Evolutionary conservation across 2,329 filamentous ascomycete genomes (phyloP), one percentile per base, ranked within the genome.

Genomic region (Botrytis paeoniae): DNA sequence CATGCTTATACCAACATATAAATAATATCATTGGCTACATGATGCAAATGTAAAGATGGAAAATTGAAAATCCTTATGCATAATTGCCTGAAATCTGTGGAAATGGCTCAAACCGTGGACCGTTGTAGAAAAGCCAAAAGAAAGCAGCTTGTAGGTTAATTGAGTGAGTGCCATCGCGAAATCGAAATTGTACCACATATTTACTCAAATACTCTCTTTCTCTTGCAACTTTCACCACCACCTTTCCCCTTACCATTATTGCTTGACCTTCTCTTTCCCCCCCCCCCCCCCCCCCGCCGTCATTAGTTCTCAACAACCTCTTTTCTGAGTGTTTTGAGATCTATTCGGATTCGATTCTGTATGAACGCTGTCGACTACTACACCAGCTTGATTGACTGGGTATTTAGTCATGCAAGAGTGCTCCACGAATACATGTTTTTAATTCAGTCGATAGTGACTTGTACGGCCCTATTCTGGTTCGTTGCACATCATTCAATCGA

Each of bases 311-410:
- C 70, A 69, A 72, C 35, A 72, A 61, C 70, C 71, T 74, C 51
- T 64, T 29, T 32, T 41, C 70, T 60, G 70, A 72, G 70, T 32
- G 70, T 72, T 72, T 65, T 69, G 70, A 72, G 70, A 68, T 68
- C 54, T 37, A 20, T 59, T 48, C 70, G 70, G 51, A 70, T 64
- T 72, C 73, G 70, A 70, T 64, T 72, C 75, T 79, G 79, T 75
- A 81, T 81, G 80, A 81, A 81, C 76, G 79, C 80, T 75, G 69
- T 77, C 75, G 77, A 77, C 41, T 79, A 77, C 73, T 81, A 78
- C 75, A 60, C 73, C 74, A 77, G 78, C 75, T 75, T 79, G 75
- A 74, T 79, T 74, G 78, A 78, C 75, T 80, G 79, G 80, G 69
- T 79, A 69, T 75, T 78, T 75, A 76, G 78, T 74, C 77, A 81